Evolutionary conservation across 108 stramenopile species (phyloP).

Genomic region (Epipyxis sp.): DNA sequence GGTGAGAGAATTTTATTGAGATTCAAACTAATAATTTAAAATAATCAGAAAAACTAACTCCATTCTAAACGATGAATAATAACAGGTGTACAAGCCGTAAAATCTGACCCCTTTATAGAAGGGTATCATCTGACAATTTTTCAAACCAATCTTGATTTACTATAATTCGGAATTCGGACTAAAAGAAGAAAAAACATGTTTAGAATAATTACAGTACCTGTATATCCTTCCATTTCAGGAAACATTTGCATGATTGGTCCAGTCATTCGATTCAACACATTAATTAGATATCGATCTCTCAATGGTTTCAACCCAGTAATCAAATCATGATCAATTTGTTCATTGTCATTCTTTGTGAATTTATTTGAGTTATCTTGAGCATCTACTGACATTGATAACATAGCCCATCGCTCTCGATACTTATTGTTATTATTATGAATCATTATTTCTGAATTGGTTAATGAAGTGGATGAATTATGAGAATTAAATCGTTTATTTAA

Average conservation of each 20-base stretch:
- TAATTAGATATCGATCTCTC: not conserved
- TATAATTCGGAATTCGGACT: no score
- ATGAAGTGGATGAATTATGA: not conserved
- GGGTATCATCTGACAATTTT: no score
- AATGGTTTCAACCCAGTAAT: constrained; percentile 3
- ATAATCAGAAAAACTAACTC: no score
- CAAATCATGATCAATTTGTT: not conserved
- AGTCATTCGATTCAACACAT: constrained; percentile 14
- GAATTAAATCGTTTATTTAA: not conserved
- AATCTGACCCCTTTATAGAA: no score
- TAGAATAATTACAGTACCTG: no score
- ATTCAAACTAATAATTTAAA: no score
- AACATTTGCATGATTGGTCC: constrained; percentile 27
- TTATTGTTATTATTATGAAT: not conserved
- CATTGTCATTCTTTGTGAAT: not conserved
- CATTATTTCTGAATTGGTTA: not conserved
- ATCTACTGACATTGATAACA: not conserved
- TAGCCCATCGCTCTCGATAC: not conserved
- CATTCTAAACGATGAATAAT: no score
- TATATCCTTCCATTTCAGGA: constrained; percentile 29
- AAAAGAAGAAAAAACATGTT: no score
- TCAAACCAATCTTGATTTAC: no score
- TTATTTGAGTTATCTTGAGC: not conserved
- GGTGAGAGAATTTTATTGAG: no score
- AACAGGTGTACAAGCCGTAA: no score